phyloP scores from a whole-genome alignment of 2,329 filamentous ascomycete genomes.

The Hymenoscyphus fructigenus region DNA sequence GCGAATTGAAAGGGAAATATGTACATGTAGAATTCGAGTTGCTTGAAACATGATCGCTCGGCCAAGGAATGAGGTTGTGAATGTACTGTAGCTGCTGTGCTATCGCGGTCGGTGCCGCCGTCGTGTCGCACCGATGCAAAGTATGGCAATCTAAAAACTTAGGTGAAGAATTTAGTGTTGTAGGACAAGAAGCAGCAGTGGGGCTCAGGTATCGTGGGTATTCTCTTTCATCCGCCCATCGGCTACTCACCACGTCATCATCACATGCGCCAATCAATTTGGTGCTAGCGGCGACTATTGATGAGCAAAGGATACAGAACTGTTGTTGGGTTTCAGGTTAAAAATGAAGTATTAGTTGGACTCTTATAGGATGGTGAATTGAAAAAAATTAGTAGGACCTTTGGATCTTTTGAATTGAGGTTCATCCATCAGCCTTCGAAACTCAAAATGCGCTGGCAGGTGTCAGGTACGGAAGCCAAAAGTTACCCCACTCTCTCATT shows the following conservation, averaged over 20 bases:
- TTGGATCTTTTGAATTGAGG: no score
- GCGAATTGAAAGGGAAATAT: not conserved
- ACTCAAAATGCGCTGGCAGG: no score
- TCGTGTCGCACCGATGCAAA: not conserved
- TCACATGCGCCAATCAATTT: constrained; percentile 14
- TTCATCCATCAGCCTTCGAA: no score
- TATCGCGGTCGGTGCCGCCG: not conserved
- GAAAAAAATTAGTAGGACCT: no score
- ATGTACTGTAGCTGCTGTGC: not conserved
- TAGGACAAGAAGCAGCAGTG: not conserved
- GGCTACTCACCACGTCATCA: constrained; percentile 10
- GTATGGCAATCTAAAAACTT: not conserved
- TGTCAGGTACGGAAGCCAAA: no score
- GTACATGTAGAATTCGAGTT: not conserved
- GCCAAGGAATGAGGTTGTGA: not conserved
- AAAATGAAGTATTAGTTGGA: no score
- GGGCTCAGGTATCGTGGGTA: not conserved
- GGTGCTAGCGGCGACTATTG: not conserved
- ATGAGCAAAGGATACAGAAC: not conserved
- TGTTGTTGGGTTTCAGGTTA: no score
- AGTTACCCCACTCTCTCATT: no score
- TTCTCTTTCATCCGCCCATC: not conserved
- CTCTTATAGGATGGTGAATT: no score
- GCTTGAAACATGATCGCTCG: not conserved
- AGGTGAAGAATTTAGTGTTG: not conserved